Conservation (phyloP, 2,329 filamentous ascomycete genomes). For the Colletotrichum sp. region DNA sequence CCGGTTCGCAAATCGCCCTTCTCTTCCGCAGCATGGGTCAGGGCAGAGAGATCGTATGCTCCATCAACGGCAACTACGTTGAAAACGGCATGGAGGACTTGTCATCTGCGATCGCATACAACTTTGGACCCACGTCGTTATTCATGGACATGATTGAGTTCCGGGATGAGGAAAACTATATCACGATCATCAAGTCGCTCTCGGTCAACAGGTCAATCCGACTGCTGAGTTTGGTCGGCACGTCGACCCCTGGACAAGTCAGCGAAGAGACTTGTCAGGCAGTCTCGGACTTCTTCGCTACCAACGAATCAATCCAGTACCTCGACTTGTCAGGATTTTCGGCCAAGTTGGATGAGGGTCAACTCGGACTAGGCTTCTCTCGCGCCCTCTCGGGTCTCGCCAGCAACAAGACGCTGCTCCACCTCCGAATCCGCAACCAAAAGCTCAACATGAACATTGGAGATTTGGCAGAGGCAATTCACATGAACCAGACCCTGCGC, state of each 20-base stretch:
- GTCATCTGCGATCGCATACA: slow-evolving; percentile 50
- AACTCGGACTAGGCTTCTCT: slow-evolving; percentile 59
- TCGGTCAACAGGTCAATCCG: slow-evolving; percentile 55
- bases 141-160: slow-evolving; percentile 66
- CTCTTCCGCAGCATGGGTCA: slow-evolving; percentile 57
- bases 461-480: slow-evolving; percentile 55
- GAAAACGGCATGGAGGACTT: slow-evolving; percentile 58
- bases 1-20: slow-evolving; percentile 52
- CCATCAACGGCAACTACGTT: slow-evolving; percentile 57
- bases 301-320: slow-evolving; percentile 55
- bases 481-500: slow-evolving; percentile 51
- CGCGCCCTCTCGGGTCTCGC: slow-evolving; percentile 53
- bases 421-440: slow-evolving; percentile 62
- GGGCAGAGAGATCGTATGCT: slow-evolving; percentile 51
- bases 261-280: slow-evolving; percentile 53
- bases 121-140: slow-evolving; percentile 54
- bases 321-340: slow-evolving; percentile 63
- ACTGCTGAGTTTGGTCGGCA: slow-evolving; percentile 60
- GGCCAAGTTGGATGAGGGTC: slow-evolving; percentile 62
- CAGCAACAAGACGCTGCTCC: slow-evolving; percentile 48
- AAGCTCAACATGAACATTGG: slow-evolving; percentile 60
- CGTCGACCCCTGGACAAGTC: slow-evolving; percentile 52
- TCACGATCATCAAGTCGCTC: slow-evolving; percentile 54
- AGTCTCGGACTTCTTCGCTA: slow-evolving; percentile 55
- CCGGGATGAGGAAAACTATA: slow-evolving; percentile 54